Percentiles rank a stretch among this genome's conserved stretches.
These are phyloP conservation scores for Spergularia azorica DNA, from an alignment of 179 eudicot genomes.

Conservation along the genomic window DNA sequence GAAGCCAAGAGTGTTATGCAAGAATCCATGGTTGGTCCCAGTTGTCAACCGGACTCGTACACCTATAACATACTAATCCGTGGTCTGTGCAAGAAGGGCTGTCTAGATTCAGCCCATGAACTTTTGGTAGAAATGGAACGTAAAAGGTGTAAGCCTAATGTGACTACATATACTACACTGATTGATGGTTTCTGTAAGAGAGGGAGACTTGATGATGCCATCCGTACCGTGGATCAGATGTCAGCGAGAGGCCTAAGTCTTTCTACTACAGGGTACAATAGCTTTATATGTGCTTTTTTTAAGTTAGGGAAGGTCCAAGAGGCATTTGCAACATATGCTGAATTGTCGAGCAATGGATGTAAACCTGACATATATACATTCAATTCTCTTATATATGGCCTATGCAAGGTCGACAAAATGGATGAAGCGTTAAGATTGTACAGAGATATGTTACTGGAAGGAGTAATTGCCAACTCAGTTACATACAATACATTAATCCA, in stretches of 20 bases:
- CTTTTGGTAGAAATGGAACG: slow-evolving; percentile 59
- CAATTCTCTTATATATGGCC: slow-evolving; percentile 73
- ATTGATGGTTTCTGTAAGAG: slow-evolving; percentile 74
- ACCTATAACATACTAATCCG: slow-evolving; percentile 71
- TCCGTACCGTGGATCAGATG: slow-evolving; percentile 55
- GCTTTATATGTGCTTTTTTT: slow-evolving; percentile 71
- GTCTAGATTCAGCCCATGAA: slow-evolving; percentile 53
- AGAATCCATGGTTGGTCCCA: slow-evolving; percentile 42
- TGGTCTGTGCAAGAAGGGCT: slow-evolving; percentile 71
- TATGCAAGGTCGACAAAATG: slow-evolving; percentile 65
- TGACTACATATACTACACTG: slow-evolving; percentile 64
- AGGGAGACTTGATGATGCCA: slow-evolving; percentile 62
- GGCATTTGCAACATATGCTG: slow-evolving; percentile 51
- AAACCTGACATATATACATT: slow-evolving; percentile 80
- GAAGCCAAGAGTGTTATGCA: slow-evolving; percentile 65
- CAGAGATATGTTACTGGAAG: slow-evolving; percentile 81
- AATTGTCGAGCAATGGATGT: slow-evolving; percentile 65
- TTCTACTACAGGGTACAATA: slow-evolving; percentile 74
- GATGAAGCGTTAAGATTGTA: slow-evolving; percentile 63
- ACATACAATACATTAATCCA: slow-evolving; percentile 91
- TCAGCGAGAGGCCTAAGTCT: slow-evolving; percentile 56
- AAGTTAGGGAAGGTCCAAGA: slow-evolving; percentile 54
- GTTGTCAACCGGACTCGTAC: slow-evolving; percentile 63
- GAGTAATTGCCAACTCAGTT: slow-evolving; percentile 81
- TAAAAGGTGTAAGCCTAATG: slow-evolving; percentile 62